These are phyloP conservation scores for Stagonosporopsis tanaceti DNA, from an alignment of 2,329 filamentous ascomycete species.

Conservation along the genomic window DNA sequence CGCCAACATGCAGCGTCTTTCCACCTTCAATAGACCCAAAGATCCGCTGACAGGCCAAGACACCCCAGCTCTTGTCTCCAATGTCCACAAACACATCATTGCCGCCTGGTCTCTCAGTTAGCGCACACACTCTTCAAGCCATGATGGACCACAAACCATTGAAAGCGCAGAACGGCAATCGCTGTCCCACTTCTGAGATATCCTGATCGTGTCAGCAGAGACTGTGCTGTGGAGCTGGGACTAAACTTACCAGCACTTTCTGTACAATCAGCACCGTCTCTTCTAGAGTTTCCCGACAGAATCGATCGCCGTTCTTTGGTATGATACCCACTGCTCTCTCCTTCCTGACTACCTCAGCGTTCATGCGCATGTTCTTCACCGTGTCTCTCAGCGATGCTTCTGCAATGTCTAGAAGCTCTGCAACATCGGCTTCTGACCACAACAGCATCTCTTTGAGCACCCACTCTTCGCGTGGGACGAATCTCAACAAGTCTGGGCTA, in stretches of 20 bases:
- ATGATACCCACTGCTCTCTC: conserved; percentile 70
- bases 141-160: conserved; percentile 65
- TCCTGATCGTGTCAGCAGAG: conserved; percentile 58
- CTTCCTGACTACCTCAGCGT: conserved; percentile 84
- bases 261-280: conserved; percentile 96
- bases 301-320: conserved; percentile 67
- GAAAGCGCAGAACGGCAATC: conserved; percentile 93
- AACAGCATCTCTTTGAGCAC: conserved; percentile 78
- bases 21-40: conserved; percentile 79
- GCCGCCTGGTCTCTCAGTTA: conserved; percentile 64
- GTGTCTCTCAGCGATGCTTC: conserved; percentile 85
- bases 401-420: conserved; percentile 83
- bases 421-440: conserved; percentile 81
- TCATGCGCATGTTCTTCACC: conserved; percentile 78
- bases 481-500: conserved; percentile 71
- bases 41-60: conserved; percentile 89
- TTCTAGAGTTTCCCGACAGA: conserved; percentile 88
- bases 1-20: conserved; percentile 89
- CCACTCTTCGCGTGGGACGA: conserved; percentile 72
- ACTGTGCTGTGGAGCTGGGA: background rate
- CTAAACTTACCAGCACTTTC: conserved; percentile 70
- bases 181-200: conserved; percentile 71
- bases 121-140: conserved; percentile 15
- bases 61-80: conserved; percentile 96
- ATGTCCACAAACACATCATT: conserved; percentile 99